Evolutionary conservation across 2,329 filamentous ascomycete species (phyloP).

Genomic region (Exserohilum rostratum): DNA sequence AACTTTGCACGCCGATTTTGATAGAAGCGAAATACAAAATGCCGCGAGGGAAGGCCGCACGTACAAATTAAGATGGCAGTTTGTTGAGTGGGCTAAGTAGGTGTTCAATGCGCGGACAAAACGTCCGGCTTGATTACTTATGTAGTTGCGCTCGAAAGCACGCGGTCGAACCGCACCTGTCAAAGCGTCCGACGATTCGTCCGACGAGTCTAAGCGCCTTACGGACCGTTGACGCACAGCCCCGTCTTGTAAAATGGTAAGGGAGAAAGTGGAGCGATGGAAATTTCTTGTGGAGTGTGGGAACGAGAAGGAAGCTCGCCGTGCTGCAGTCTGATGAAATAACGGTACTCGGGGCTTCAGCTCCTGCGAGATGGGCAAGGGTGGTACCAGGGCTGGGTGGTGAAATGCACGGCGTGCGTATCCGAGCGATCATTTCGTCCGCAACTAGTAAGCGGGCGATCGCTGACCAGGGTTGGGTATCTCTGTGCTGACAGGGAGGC

Average conservation of each 20-base stretch:
- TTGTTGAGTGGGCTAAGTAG: not conserved
- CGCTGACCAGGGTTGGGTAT: not conserved
- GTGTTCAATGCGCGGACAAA: no score
- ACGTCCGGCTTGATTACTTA: not conserved
- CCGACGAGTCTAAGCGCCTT: not conserved
- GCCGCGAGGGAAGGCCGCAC: not conserved
- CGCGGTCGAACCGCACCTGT: not conserved
- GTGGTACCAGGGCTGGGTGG: not conserved
- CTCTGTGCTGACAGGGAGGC: not conserved
- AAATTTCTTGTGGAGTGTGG: no score
- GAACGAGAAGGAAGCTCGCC: no score
- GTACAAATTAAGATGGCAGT: not conserved
- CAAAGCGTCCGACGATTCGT: not conserved
- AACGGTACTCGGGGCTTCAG: no score
- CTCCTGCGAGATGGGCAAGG: no score
- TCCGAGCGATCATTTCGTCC: constrained; percentile 11
- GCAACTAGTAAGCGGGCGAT: constrained; percentile 9
- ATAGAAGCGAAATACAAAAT: no score
- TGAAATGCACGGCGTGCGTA: not conserved
- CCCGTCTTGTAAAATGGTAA: not conserved
- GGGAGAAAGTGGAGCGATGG: not conserved
- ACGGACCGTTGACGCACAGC: not conserved
- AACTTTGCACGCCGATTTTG: no score
- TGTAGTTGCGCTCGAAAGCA: not conserved
- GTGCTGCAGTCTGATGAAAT: no score